Percentiles rank a stretch among this genome's conserved stretches.
These are phyloP conservation scores for Fusarium protoensiforme DNA, from an alignment of 2,329 filamentous ascomycete species.

Conservation along the genomic window DNA sequence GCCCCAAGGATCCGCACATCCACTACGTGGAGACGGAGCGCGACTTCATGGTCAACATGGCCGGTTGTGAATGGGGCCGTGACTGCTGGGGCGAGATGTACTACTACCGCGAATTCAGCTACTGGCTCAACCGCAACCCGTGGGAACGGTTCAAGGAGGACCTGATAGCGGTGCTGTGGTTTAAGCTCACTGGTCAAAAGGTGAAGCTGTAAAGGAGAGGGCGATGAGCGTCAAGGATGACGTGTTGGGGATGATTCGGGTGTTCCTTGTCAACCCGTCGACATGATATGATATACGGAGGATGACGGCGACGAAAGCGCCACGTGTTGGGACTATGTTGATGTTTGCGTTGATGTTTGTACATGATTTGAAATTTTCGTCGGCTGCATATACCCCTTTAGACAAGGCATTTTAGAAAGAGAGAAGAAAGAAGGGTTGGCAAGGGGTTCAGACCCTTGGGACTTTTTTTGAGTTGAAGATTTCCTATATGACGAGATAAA, in stretches of 20 bases:
- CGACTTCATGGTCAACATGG: constrained; percentile 98
- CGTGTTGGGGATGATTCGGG: neutral
- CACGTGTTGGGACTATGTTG: constrained; percentile 4
- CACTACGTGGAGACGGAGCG: constrained; percentile 89
- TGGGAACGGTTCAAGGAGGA: constrained; percentile 84
- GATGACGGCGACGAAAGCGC: constrained; percentile 20
- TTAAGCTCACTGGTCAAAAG: constrained; percentile 70
- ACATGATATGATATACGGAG: constrained; percentile 27
- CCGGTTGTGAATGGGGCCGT: constrained; percentile 94
- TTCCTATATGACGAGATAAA: neutral
- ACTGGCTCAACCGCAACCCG: constrained; percentile 83
- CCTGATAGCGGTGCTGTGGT: constrained; percentile 69
- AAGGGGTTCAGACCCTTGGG: neutral
- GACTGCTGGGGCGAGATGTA: constrained; percentile 99
- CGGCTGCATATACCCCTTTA: constrained; percentile 37
- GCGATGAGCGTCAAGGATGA: neutral
- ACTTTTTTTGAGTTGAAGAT: neutral
- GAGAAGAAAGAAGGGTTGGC: neutral
- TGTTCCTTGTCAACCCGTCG: constrained; percentile 5
- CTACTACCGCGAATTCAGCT: constrained; percentile 90
- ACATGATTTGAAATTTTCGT: constrained; percentile 29
- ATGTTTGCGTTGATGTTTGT: constrained; percentile 26
- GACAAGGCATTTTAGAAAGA: constrained; percentile 36
- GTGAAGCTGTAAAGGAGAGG: constrained; percentile 61
- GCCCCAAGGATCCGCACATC: constrained; percentile 76